Percentiles rank a stretch among this genome's conserved stretches.
These are phyloP conservation scores for Thraustotheca clavata DNA, from an alignment of 352 stramenopile species.

Conservation along the genomic window DNA sequence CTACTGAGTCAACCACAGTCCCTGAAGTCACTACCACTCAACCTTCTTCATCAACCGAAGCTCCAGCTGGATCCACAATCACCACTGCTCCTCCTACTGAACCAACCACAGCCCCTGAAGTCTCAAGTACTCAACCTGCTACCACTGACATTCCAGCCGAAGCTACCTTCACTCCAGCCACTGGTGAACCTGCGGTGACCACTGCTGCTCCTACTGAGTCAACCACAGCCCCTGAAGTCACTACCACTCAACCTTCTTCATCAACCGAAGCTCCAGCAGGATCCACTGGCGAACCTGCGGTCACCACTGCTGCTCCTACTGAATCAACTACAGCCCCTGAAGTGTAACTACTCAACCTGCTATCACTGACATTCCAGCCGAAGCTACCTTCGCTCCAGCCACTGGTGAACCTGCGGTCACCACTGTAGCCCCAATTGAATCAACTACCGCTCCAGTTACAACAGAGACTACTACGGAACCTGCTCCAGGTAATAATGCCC, in stretches of 20 bases:
- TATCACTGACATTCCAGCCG: not conserved
- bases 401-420: not conserved
- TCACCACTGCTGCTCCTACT: not conserved
- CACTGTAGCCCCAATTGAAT: not conserved
- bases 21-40: not conserved
- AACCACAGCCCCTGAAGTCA: not conserved
- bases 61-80: not conserved
- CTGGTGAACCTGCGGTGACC: not conserved
- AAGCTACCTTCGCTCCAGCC: not conserved
- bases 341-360: too few species aligned
- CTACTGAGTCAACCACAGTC: conserved; percentile 1
- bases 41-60: too few species aligned
- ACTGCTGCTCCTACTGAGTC: not conserved
- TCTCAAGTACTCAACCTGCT: too few species aligned
- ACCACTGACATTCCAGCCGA: not conserved
- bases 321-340: not conserved
- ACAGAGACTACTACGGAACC: not conserved
- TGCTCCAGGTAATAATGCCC: not conserved
- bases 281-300: too few species aligned
- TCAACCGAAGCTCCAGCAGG: not conserved
- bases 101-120: too few species aligned
- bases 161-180: not conserved
- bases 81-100: too few species aligned
- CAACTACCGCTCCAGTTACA: not conserved
- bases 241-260: too few species aligned